Base-by-base conservation (phyloP, 1,284 basidiomycete species). In the Naganishia sp. region DNA sequence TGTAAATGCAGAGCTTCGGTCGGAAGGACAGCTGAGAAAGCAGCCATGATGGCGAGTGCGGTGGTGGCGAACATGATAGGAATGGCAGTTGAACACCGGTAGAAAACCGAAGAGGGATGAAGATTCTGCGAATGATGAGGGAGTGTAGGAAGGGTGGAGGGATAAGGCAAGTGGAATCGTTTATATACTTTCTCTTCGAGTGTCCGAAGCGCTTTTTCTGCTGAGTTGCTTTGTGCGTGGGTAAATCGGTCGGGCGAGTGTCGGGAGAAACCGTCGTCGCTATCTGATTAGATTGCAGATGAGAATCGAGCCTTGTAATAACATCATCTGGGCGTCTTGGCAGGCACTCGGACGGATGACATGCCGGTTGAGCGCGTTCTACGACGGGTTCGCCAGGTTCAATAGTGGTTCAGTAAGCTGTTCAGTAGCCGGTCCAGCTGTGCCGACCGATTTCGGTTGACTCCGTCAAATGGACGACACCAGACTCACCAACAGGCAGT, bases 271-370 rank as follows among this genome's bases (percentile, higher is more conserved):
- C 59, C 59, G 59, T 61, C 42, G 16, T n/a, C 46, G 25, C 23
- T 59, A 61, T 61, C 59, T 52, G 59, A 61, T 61, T 52, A 61
- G 59, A 61, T 61, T 61, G 59, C 16, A 21, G 5, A 44, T 21
- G 21, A 13, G 42, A 3, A 48, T 15, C 16, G 13, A 6, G 28
- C 5, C 10, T 31, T 36, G 13, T 21, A 21, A 50, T 16, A 18
- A 11, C 6, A n/a, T 55, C 36, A 21, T 25, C 48, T 61, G 48
- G 59, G 48, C 48, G 18, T 25, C 59, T 61, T 61, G 59, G 59
- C 59, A 28, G 39, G 25, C 16, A 28, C 16, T 28, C n/a, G 13
- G 43, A 9, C 36, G 36, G 6, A 13, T 39, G 13, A 7, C 36
- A 39, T 39, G 36, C 36, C 36, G 36, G 36, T 39, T 9, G 36